phyloP scores from a whole-genome alignment of 805 yeast species.

The Teunomyces barrocoloradensis region DNA sequence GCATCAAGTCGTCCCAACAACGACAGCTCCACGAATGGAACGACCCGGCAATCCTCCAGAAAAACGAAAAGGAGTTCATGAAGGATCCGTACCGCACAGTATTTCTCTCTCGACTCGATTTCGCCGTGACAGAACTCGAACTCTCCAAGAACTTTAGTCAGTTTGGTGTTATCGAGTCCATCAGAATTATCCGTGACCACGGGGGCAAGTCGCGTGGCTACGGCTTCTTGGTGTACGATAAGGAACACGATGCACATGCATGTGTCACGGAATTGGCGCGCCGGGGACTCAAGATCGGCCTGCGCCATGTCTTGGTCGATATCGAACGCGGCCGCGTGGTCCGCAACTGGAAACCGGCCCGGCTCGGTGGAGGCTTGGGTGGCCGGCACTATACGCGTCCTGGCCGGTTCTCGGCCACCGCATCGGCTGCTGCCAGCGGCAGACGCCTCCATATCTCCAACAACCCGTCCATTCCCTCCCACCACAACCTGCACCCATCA shows the following conservation, averaged over 20 bases:
- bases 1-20: slow-evolving; percentile 11
- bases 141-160: slow-evolving; percentile 57
- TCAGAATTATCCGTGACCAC: slow-evolving; percentile 35
- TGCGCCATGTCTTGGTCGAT: slow-evolving; percentile 63
- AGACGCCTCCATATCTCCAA: slow-evolving; percentile 7
- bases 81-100: slow-evolving; percentile 75
- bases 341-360: slow-evolving; percentile 66
- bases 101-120: slow-evolving; percentile 72
- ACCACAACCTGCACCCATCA: background rate
- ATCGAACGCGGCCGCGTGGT: slow-evolving; percentile 66
- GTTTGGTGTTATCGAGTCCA: slow-evolving; percentile 69
- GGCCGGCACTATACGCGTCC: slow-evolving; percentile 64
- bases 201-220: slow-evolving; percentile 70
- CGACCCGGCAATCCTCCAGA: slow-evolving; percentile 27
- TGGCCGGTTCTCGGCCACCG: slow-evolving; percentile 17
- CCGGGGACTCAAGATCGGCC: slow-evolving; percentile 32
- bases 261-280: slow-evolving; percentile 61
- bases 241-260: slow-evolving; percentile 54
- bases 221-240: slow-evolving; percentile 73
- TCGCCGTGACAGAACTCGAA: slow-evolving; percentile 63
- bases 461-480: background rate
- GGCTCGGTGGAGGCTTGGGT: slow-evolving; percentile 93
- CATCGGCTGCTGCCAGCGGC: slow-evolving; percentile 39
- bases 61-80: slow-evolving; percentile 26
- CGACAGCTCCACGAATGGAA: slow-evolving; percentile 34